Evolutionary conservation across 2,329 filamentous ascomycete genomes (phyloP).

Genomic region (Penicillium sp.): DNA sequence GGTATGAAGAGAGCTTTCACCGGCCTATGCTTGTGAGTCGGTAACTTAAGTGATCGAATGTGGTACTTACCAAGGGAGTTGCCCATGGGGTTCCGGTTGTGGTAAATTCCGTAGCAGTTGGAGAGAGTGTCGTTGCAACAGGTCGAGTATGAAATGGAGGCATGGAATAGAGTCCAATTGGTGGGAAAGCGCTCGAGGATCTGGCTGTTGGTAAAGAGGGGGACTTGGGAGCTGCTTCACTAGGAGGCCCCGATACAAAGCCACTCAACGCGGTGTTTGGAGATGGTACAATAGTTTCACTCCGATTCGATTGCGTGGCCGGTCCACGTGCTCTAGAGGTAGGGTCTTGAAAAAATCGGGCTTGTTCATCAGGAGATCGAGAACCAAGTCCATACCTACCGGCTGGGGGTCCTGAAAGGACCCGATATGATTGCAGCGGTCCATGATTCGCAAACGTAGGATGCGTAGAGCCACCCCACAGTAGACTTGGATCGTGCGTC

Average conservation of each 20-base stretch:
- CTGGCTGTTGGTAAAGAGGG: constrained; percentile 25
- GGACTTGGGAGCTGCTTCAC: constrained; percentile 26
- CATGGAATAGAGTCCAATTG: constrained; percentile 36
- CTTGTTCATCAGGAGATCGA: constrained; percentile 32
- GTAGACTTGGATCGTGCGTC: constrained; percentile 29
- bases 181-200: constrained; percentile 32
- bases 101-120: constrained; percentile 72
- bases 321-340: constrained; percentile 28
- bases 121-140: constrained; percentile 66
- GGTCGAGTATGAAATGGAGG: constrained; percentile 54
- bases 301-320: constrained; percentile 32
- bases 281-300: constrained; percentile 33
- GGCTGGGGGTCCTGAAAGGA: constrained; percentile 35
- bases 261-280: constrained; percentile 35
- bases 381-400: constrained; percentile 28
- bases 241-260: constrained; percentile 27
- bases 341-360: constrained; percentile 26
- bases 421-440: constrained; percentile 31
- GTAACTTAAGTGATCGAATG: no score
- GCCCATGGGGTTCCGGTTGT: constrained; percentile 30
- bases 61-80: constrained; percentile 54
- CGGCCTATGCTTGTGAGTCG: constrained; percentile 12
- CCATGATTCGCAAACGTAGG: constrained; percentile 19
- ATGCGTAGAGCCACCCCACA: constrained; percentile 30
- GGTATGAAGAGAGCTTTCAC: constrained; percentile 62